A percentile compares a stretch with the other conserved stretches of the same genome.
Evolutionary conservation across 441 rosid species (phyloP).

Genomic region (Brassica hybrid): DNA sequence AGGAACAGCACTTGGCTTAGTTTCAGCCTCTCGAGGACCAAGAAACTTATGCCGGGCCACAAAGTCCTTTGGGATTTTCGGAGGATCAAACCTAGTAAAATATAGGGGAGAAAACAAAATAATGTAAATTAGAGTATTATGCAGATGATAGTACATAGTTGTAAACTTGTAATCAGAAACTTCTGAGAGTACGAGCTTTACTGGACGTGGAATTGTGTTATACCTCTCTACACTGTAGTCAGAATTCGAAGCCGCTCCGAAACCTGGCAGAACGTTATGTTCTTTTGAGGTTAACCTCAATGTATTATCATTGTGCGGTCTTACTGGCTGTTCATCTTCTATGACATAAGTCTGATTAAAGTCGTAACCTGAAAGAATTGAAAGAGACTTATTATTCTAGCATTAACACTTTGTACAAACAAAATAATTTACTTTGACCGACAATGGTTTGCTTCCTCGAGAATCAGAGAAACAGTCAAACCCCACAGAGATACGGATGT

Average conservation of each 20-base stretch:
- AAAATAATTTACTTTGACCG: conserved; percentile 12
- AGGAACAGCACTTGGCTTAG: conserved; percentile 52
- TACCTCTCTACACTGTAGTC: conserved; percentile 83
- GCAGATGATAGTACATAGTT: conserved; percentile 9
- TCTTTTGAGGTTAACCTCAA: conserved; percentile 68
- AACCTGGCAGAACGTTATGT: conserved; percentile 74
- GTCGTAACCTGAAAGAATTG: conserved; percentile 66
- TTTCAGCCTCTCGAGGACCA: conserved; percentile 59
- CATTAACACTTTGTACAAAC: background rate
- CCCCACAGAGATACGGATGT: background rate
- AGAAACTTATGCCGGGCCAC: conserved; percentile 75
- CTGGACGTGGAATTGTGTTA: conserved; percentile 10
- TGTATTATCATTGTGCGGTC: conserved; percentile 52
- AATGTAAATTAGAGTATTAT: conserved; percentile 22
- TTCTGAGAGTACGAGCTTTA: conserved; percentile 9
- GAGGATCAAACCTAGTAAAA: conserved; percentile 77
- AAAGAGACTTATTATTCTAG: background rate
- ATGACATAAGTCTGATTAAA: conserved; percentile 68
- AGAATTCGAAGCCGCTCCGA: conserved; percentile 66
- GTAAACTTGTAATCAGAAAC: background rate
- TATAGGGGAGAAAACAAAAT: conserved; percentile 19
- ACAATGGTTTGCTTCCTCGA: conserved; percentile 23
- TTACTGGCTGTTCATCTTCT: conserved; percentile 79
- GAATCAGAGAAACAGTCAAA: conserved; percentile 1
- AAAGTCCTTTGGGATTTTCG: conserved; percentile 79